Percentiles rank a stretch among this genome's conserved stretches.
Evolutionary conservation across 2,329 filamentous ascomycete genomes (phyloP).

Genomic region (Claviceps cyperi): DNA sequence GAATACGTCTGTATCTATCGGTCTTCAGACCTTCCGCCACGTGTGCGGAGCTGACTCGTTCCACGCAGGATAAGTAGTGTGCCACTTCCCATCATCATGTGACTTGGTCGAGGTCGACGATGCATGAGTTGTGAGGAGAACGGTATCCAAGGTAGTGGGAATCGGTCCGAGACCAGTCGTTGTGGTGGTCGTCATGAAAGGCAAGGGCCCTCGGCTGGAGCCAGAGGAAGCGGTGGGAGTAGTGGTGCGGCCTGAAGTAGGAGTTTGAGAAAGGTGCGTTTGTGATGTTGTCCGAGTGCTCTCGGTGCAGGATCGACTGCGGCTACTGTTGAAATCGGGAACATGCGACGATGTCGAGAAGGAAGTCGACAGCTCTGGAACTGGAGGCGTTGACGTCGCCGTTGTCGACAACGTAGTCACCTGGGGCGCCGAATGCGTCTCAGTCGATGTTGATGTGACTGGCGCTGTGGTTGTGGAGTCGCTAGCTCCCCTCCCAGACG

Average conservation of each 20-base stretch:
- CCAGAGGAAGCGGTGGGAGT: not conserved
- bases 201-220: not conserved
- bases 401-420: not conserved
- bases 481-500: not conserved
- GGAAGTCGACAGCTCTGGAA: not conserved
- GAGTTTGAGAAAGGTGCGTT: not conserved
- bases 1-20: no score
- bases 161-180: no score
- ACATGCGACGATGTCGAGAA: not conserved
- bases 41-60: constrained; percentile 20
- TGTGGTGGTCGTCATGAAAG: not conserved
- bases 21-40: not conserved
- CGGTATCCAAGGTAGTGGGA: constrained; percentile 3
- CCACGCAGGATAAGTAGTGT: constrained; percentile 30
- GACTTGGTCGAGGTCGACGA: constrained; percentile 14
- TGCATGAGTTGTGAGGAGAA: constrained; percentile 1
- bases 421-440: not conserved
- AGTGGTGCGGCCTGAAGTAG: not conserved
- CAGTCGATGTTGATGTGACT: not conserved
- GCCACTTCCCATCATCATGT: constrained; percentile 30
- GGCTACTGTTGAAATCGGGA: not conserved
- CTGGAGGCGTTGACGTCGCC: not conserved
- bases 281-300: not conserved
- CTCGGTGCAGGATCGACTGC: not conserved
- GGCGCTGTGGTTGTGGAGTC: not conserved